Evolutionary conservation across 2,329 filamentous ascomycete genomes (phyloP), one percentile per base, ranked within the genome.

Genomic region (Talaromyces rugulosus): DNA sequence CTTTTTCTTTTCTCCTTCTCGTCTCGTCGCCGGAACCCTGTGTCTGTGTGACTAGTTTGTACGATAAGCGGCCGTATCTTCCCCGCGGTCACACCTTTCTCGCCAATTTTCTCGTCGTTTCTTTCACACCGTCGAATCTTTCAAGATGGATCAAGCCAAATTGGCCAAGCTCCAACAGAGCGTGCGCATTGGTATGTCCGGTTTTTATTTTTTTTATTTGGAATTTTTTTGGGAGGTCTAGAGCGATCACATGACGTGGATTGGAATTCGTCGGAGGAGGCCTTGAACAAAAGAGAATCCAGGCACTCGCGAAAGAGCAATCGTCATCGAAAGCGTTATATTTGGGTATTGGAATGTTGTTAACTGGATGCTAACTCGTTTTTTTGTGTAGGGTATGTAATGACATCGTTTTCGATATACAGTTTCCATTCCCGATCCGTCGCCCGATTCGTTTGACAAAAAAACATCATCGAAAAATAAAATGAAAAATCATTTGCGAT

Each of bases 121-220:
- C 54, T 33, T 65, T 61, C 66, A 65, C 62, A 66, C 71, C 74
- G 63, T 58, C 66, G 63, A 62, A 64, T 71, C 73, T 70, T 74
- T 73, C 76, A 82, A 72, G 71, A 87, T 88, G 85, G 85, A 88
- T 83, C 80, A 83, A 74, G 85, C 85, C 77, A 88, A 87, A 82
- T 78, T 88, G 74, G 84, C 84, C 76, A 85, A 79, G 77, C 84
- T 88, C 83, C 85, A 87, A 79, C 81, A 83, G 79, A 84, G 83
- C 72, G 84, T 85, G 75, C 84, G 85, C 77, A 91, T 88, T 81
- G 89, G 89, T 91, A 86, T 73, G 88, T 86, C 27, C 62, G 62
- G 62, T 64, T 59, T 60, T 42, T 27, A 2, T 47, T 40, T 33
- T 47, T 36, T 16, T 50, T 27, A 6, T 27, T 47, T 8, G 31